These are phyloP conservation scores for Cerioporus squamosus DNA, from an alignment of 1,284 basidiomycete genomes.

Conservation along the genomic window DNA sequence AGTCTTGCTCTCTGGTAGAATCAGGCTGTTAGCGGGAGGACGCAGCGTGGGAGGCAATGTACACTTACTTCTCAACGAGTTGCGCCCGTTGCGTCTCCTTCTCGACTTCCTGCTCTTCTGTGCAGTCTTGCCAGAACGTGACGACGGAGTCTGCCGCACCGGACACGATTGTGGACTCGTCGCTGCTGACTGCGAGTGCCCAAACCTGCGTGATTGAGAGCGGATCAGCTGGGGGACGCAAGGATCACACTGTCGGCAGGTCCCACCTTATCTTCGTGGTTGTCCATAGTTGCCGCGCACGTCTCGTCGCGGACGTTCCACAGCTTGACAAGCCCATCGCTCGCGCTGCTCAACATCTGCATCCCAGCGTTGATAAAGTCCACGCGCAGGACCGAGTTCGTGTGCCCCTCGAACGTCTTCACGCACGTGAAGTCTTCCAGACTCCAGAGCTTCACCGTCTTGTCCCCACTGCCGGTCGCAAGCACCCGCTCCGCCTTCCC, in stretches of 20 bases:
- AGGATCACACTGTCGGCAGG: background rate
- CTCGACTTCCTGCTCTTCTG: conserved; percentile 77
- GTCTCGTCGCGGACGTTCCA: conserved; percentile 94
- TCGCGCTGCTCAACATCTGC: conserved; percentile 89
- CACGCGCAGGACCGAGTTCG: conserved; percentile 94
- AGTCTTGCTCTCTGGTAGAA: conserved; percentile 86
- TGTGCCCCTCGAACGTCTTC: conserved; percentile 97
- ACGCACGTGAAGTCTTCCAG: conserved; percentile 90
- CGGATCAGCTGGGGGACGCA: background rate
- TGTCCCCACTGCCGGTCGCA: conserved; percentile 94
- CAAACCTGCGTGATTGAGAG: conserved; percentile 71
- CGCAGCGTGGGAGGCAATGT: background rate
- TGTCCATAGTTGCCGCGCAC: conserved; percentile 89
- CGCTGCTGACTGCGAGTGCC: conserved; percentile 82
- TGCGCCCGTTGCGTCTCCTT: conserved; percentile 74
- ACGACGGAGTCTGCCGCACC: conserved; percentile 94
- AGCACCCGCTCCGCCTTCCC: conserved; percentile 83
- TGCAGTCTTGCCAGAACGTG: conserved; percentile 94
- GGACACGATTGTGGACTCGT: conserved; percentile 85
- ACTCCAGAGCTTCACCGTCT: conserved; percentile 93
- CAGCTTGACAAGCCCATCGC: conserved; percentile 94
- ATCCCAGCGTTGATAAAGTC: conserved; percentile 86
- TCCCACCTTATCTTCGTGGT: conserved; percentile 92
- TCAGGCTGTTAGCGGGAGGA: conserved; percentile 2
- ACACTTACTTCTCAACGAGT: conserved; percentile 75